Percentiles rank a stretch among this genome's conserved stretches.
Evolutionary conservation across 805 yeast genomes (phyloP).

Genomic region (Candida sithepensis): DNA sequence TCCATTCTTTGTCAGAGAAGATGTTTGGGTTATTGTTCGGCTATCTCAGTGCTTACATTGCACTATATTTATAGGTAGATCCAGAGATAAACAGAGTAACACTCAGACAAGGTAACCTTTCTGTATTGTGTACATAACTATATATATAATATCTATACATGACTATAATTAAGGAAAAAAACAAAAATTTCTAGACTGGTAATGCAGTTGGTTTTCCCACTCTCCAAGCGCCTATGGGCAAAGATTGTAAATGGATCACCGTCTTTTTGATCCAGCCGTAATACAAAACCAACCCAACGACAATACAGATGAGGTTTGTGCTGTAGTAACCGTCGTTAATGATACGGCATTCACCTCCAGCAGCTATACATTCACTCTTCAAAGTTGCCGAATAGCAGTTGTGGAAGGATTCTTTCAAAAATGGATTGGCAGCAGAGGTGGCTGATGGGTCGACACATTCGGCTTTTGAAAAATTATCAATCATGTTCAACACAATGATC

Average conservation of each 20-base stretch:
- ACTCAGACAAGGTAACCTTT: too few relatives aligned
- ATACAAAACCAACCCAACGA: constrained; percentile 61
- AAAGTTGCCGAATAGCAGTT: constrained; percentile 29
- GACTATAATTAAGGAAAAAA: neutral
- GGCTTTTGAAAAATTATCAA: constrained; percentile 72
- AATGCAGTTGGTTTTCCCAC: constrained; percentile 28
- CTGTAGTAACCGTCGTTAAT: constrained; percentile 79
- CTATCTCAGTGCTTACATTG: constrained; percentile 40
- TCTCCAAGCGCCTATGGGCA: constrained; percentile 80
- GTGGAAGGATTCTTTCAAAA: constrained; percentile 23
- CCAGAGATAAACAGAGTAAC: too few relatives aligned
- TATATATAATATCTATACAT: neutral
- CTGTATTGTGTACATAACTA: neutral
- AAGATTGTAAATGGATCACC: constrained; percentile 59
- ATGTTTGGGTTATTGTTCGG: constrained; percentile 67
- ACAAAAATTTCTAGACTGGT: constrained; percentile 5
- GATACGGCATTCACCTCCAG: constrained; percentile 54
- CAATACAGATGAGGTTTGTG: constrained; percentile 70
- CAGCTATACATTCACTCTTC: constrained; percentile 46
- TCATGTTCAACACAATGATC: constrained; percentile 70
- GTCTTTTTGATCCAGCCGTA: constrained; percentile 62
- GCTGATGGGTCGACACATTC: constrained; percentile 41
- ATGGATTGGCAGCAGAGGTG: constrained; percentile 17
- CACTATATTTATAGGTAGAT: constrained; percentile 3
- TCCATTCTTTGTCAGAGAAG: constrained; percentile 79